Percentiles rank a stretch among this genome's conserved stretches.
Evolutionary conservation across 2,329 filamentous ascomycete species (phyloP).

Genomic region (Pseudocercospora pini-densiflorae): DNA sequence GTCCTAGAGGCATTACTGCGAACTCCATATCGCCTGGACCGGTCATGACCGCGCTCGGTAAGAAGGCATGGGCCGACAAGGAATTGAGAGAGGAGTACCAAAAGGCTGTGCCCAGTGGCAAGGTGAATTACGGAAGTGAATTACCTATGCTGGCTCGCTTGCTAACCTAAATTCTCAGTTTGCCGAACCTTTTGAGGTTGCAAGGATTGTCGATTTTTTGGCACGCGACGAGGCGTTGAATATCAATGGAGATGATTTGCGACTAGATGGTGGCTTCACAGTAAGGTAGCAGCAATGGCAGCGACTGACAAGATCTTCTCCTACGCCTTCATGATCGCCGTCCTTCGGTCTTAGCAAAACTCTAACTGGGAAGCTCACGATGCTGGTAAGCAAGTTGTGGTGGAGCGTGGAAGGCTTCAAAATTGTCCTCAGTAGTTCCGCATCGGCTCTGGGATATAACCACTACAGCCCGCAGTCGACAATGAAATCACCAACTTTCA

Average conservation of each 20-base stretch:
- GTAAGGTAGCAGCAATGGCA: constrained; percentile 14
- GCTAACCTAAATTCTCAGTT: constrained; percentile 21
- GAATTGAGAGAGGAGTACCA: constrained; percentile 34
- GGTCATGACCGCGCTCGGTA: constrained; percentile 52
- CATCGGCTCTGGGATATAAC: not conserved
- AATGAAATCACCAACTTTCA: not conserved
- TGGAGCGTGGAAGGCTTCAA: not conserved
- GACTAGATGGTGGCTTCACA: constrained; percentile 42
- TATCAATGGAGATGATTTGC: constrained; percentile 45
- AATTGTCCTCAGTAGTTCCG: not conserved
- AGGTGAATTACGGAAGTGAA: too few relatives aligned
- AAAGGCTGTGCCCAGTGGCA: constrained; percentile 34
- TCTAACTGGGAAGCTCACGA: not conserved
- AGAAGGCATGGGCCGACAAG: constrained; percentile 41
- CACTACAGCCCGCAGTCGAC: not conserved
- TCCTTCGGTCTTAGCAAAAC: not conserved
- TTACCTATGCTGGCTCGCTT: too few relatives aligned
- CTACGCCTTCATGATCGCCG: not conserved
- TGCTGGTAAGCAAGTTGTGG: not conserved
- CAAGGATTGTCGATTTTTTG: constrained; percentile 67
- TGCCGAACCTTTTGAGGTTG: constrained; percentile 56
- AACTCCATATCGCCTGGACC: constrained; percentile 54
- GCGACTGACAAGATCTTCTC: not conserved
- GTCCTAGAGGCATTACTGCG: constrained; percentile 49
- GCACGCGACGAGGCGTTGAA: constrained; percentile 42